Percentiles rank a stretch among this genome's conserved stretches.
phyloP scores from a whole-genome alignment of 2,329 filamentous ascomycete species.

The Cercospora canescens region DNA sequence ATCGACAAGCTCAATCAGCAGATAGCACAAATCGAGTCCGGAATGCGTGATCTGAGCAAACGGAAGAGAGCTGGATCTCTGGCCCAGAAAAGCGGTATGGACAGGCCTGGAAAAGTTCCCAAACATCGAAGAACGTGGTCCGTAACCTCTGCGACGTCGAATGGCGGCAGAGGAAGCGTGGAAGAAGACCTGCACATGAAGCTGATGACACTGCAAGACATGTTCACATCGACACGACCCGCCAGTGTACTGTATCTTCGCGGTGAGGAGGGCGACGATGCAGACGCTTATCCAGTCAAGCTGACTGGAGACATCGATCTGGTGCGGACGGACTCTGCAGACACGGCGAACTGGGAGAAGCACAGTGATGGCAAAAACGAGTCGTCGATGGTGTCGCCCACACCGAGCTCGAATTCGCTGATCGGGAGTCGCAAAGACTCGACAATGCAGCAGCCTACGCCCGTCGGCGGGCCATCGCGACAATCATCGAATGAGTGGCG shows the following conservation, averaged over 20 bases:
- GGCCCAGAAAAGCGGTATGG: constrained; percentile 50
- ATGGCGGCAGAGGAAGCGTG: constrained; percentile 44
- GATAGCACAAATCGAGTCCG: constrained; percentile 71
- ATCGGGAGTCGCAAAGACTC: constrained; percentile 42
- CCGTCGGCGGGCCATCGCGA: constrained; percentile 45
- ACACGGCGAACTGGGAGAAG: constrained; percentile 51
- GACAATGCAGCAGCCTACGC: constrained; percentile 46
- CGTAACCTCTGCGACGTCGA: constrained; percentile 69
- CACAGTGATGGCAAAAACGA: constrained; percentile 54
- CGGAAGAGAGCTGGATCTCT: constrained; percentile 59
- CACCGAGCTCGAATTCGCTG: constrained; percentile 49
- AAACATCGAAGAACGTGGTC: constrained; percentile 97
- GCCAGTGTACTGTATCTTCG: constrained; percentile 76
- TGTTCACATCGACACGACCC: constrained; percentile 82
- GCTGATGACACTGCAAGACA: constrained; percentile 75
- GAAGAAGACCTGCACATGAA: constrained; percentile 77
- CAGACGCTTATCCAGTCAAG: constrained; percentile 74
- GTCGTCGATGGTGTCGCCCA: constrained; percentile 55
- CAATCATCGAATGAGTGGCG: constrained; percentile 48
- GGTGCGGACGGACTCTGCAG: constrained; percentile 50
- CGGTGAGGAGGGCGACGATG: constrained; percentile 76
- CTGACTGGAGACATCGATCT: constrained; percentile 67
- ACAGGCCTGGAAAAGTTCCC: constrained; percentile 72
- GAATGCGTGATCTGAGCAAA: constrained; percentile 61
- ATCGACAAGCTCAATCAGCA: constrained; percentile 97